A percentile compares a stretch with the other conserved stretches of the same genome.
Conservation (phyloP, 768 basidiomycete genomes). For the Botryobasidium botryosum region DNA sequence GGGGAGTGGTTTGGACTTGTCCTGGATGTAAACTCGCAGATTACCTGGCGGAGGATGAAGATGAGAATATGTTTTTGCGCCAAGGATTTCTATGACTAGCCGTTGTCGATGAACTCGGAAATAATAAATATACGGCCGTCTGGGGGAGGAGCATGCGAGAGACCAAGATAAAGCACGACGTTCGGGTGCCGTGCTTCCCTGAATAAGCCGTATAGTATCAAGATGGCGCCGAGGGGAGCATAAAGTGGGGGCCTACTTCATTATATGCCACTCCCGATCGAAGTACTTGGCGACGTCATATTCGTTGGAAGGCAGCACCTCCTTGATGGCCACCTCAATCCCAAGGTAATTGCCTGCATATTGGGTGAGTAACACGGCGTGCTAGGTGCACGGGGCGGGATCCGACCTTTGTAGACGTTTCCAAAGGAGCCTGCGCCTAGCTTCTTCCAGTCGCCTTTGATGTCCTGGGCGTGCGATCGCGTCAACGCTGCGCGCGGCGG, state of each 20-base stretch:
- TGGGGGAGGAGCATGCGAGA: slow-evolving; percentile 59
- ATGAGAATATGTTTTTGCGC: neutral
- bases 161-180: slow-evolving; percentile 84
- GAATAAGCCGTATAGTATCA: neutral
- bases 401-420: slow-evolving; percentile 68
- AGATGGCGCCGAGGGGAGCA: neutral
- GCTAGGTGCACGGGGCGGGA: neutral
- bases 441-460: slow-evolving; percentile 76
- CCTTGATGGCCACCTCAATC: slow-evolving; percentile 91
- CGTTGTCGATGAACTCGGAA: slow-evolving; percentile 86
- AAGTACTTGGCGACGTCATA: slow-evolving; percentile 97
- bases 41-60: slow-evolving; percentile 30
- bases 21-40: slow-evolving; percentile 77
- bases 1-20: slow-evolving; percentile 67
- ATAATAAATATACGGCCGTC: slow-evolving; percentile 85
- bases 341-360: slow-evolving; percentile 74
- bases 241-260: slow-evolving; percentile 39
- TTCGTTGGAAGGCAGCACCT: slow-evolving; percentile 77
- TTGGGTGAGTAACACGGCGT: slow-evolving; percentile 6
- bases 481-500: slow-evolving; percentile 4
- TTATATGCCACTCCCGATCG: slow-evolving; percentile 94
- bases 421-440: slow-evolving; percentile 88
- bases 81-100: slow-evolving; percentile 18
- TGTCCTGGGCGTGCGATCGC: slow-evolving; percentile 31
- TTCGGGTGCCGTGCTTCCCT: slow-evolving; percentile 81